These are phyloP conservation scores for Chlorella sp. DNA, from an alignment of 139 green algal genomes.

Conservation along the genomic window DNA sequence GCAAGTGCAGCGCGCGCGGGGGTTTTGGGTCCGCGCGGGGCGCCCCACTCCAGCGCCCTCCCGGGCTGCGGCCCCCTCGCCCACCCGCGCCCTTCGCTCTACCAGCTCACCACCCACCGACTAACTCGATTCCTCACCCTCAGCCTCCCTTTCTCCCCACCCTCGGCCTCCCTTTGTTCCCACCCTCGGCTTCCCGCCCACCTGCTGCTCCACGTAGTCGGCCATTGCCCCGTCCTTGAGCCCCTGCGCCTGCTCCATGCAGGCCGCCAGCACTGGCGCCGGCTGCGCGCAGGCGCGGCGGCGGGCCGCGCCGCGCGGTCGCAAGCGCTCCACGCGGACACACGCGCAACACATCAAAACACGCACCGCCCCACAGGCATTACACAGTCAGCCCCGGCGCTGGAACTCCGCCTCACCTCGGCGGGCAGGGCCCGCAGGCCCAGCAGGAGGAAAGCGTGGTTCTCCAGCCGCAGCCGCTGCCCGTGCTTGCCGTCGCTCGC, in stretches of 20 bases:
- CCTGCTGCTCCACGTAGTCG: slow-evolving; percentile 54
- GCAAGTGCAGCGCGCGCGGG: too few relatives aligned
- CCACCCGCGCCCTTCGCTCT: too few relatives aligned
- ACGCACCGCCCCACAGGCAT: neutral
- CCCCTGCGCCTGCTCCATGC: slow-evolving; percentile 2
- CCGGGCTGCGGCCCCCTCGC: too few relatives aligned
- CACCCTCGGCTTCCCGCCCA: neutral
- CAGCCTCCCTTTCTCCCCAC: too few relatives aligned
- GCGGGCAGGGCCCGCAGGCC: too few relatives aligned
- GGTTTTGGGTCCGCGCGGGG: too few relatives aligned
- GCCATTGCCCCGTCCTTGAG: slow-evolving; percentile 24
- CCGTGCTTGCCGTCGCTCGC: slow-evolving; percentile 50
- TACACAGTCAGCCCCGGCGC: neutral
- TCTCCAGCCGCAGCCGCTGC: slow-evolving; percentile 51
- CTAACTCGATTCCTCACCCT: too few relatives aligned
- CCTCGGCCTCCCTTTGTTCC: neutral
- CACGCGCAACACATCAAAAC: too few relatives aligned
- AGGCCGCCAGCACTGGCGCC: slow-evolving; percentile 10
- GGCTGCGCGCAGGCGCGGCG: neutral
- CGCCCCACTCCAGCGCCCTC: too few relatives aligned
- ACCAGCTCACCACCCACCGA: too few relatives aligned
- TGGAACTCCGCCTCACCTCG: too few relatives aligned
- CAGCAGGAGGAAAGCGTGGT: slow-evolving; percentile 38
- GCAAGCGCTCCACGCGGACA: neutral
- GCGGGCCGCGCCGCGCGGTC: neutral